Conservation (phyloP, 129 eudicot species). For the Tanacetum coccineum region DNA sequence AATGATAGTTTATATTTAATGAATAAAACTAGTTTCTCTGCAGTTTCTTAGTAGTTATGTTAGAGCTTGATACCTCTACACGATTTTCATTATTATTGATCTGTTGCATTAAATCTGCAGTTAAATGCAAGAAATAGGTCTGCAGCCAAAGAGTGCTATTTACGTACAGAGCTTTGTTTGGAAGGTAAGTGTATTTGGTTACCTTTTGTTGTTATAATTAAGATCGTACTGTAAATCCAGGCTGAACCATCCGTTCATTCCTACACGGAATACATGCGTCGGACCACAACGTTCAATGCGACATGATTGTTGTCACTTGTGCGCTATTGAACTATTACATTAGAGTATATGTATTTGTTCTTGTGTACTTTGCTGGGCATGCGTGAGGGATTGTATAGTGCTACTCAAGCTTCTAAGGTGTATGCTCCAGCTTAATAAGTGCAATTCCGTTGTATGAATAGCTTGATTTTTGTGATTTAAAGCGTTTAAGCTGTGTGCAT, state of each 20-base stretch:
- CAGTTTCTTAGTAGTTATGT: not conserved
- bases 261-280: slow-evolving; percentile 8
- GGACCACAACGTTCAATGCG: too few relatives aligned
- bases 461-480: slow-evolving; percentile 2
- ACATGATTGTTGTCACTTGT: too few relatives aligned
- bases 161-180: slow-evolving; percentile 74
- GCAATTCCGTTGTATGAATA: not conserved
- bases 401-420: not conserved
- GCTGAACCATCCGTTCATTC: slow-evolving; percentile 16
- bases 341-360: too few relatives aligned
- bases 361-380: slow-evolving; percentile 7
- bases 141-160: slow-evolving; percentile 95
- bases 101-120: slow-evolving; percentile 41
- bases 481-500: not conserved
- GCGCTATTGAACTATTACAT: too few relatives aligned
- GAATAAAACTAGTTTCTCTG: slow-evolving; percentile 1
- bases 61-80: too few relatives aligned
- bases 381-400: slow-evolving; percentile 12
- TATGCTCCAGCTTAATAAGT: not conserved
- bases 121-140: slow-evolving; percentile 94
- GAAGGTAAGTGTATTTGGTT: slow-evolving; percentile 55
- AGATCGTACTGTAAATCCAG: slow-evolving; percentile 6
- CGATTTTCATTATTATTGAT: slow-evolving; percentile 12
- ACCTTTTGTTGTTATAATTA: slow-evolving; percentile 5
- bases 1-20: not conserved